Evolutionary conservation across 2,329 filamentous ascomycete genomes (phyloP).

Genomic region (Clathrospora elynae): DNA sequence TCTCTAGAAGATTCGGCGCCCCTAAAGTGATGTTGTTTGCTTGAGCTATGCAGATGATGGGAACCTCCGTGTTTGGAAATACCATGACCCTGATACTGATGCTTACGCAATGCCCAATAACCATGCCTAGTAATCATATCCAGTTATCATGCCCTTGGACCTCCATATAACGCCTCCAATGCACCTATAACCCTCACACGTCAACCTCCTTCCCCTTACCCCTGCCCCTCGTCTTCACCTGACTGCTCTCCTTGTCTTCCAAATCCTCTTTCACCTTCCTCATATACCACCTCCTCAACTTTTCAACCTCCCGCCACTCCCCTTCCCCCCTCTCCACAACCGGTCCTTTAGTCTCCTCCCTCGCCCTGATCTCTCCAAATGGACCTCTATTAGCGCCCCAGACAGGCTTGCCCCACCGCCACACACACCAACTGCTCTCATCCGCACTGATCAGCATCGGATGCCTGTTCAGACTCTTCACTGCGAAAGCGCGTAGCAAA

Average conservation of each 20-base stretch:
- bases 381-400: conserved; percentile 35
- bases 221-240: conserved; percentile 20
- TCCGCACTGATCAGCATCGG: conserved; percentile 48
- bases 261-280: conserved; percentile 19
- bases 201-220: conserved; percentile 13
- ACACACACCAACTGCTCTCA: conserved; percentile 56
- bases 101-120: too few species aligned
- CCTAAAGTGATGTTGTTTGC: conserved; percentile 10
- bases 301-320: conserved; percentile 51
- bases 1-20: conserved; percentile 12
- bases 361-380: conserved; percentile 36
- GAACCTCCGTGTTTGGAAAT: too few species aligned
- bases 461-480: conserved; percentile 49
- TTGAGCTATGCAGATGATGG: too few species aligned
- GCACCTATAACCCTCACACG: not conserved
- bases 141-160: too few species aligned
- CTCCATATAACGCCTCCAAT: too few species aligned
- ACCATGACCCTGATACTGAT: too few species aligned
- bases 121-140: too few species aligned
- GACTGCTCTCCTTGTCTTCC: conserved; percentile 21
- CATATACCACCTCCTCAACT: conserved; percentile 51
- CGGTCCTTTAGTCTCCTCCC: conserved; percentile 54
- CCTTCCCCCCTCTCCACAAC: conserved; percentile 53
- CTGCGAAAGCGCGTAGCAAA: conserved; percentile 51
- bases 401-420: conserved; percentile 45